These are phyloP conservation scores for Aspergillus niger DNA, from an alignment of 2,329 filamentous ascomycete species.

Conservation along the genomic window DNA sequence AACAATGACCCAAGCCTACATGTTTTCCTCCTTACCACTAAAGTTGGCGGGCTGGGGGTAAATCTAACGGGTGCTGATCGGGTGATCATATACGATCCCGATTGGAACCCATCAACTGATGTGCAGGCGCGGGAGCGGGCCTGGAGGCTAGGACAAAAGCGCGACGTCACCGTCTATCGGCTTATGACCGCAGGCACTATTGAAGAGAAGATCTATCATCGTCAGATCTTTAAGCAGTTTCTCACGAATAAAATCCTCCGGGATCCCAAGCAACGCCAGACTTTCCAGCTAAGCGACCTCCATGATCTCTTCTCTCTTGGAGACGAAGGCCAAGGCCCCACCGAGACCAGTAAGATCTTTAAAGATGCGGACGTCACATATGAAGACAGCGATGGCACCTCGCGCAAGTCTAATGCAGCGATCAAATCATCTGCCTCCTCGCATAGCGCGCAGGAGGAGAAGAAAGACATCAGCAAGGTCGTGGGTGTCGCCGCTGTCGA, in stretches of 20 bases:
- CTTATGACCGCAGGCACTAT: conserved; percentile 98
- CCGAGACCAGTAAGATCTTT: conserved; percentile 84
- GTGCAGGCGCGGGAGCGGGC: conserved; percentile 92
- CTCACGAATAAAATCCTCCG: conserved; percentile 94
- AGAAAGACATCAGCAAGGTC: conserved; percentile 55
- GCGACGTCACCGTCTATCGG: conserved; percentile 92
- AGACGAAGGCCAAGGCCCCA: conserved; percentile 66
- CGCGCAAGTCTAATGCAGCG: not conserved
- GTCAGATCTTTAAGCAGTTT: conserved; percentile 98
- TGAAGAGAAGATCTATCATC: conserved; percentile 98
- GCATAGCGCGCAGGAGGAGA: conserved; percentile 32
- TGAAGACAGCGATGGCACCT: conserved; percentile 36
- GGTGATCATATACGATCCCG: conserved; percentile 97
- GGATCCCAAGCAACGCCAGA: conserved; percentile 89
- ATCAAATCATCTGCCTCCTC: not conserved
- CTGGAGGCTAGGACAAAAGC: conserved; percentile 93
- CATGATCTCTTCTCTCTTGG: conserved; percentile 88
- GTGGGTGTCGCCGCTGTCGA: conserved; percentile 66
- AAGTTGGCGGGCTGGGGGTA: conserved; percentile 89
- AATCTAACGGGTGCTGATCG: conserved; percentile 94
- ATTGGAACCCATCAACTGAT: conserved; percentile 98
- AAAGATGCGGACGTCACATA: conserved; percentile 79
- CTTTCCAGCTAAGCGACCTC: conserved; percentile 84
- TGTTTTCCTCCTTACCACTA: conserved; percentile 91
- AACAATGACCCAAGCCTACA: conserved; percentile 78